Evolutionary conservation across 768 basidiomycete species (phyloP).

Genomic region (Amanita subjunquillea): DNA sequence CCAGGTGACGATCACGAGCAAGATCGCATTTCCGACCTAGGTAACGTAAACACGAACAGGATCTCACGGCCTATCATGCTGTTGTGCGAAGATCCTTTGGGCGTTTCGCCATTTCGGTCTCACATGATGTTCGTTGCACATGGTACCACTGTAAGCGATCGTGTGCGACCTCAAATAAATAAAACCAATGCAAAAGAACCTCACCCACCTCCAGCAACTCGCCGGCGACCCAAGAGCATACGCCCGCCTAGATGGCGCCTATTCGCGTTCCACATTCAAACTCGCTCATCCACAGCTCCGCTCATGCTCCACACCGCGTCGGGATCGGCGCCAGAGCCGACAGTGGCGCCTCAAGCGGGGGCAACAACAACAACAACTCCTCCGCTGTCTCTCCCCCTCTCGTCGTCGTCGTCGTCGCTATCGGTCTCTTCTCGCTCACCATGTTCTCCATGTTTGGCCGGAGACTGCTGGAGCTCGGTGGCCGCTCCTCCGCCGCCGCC

Average conservation of each 20-base stretch:
- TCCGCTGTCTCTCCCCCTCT: conserved; percentile 35
- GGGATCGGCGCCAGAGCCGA: background rate
- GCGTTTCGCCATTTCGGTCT: too few species aligned
- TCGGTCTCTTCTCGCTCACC: conserved; percentile 40
- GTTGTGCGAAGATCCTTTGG: too few species aligned
- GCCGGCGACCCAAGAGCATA: background rate
- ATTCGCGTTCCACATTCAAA: background rate
- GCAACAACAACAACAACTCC: conserved; percentile 11
- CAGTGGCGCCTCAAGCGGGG: background rate
- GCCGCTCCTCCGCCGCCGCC: background rate
- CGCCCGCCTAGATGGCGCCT: background rate
- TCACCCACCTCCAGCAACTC: too few species aligned
- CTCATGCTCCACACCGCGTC: background rate
- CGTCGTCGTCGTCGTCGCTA: conserved; percentile 50
- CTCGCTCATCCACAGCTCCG: background rate
- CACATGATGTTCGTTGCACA: too few species aligned
- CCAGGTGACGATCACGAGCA: too few species aligned
- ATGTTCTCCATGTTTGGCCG: conserved; percentile 41
- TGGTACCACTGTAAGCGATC: too few species aligned
- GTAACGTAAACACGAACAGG: too few species aligned
- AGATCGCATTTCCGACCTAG: too few species aligned
- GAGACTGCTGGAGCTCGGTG: background rate
- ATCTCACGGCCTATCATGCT: too few species aligned
- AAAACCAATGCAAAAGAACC: too few species aligned
- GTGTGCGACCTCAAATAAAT: too few species aligned